phyloP scores from a whole-genome alignment of 148 eudicot genomes.

The Pouteria glomerata region DNA sequence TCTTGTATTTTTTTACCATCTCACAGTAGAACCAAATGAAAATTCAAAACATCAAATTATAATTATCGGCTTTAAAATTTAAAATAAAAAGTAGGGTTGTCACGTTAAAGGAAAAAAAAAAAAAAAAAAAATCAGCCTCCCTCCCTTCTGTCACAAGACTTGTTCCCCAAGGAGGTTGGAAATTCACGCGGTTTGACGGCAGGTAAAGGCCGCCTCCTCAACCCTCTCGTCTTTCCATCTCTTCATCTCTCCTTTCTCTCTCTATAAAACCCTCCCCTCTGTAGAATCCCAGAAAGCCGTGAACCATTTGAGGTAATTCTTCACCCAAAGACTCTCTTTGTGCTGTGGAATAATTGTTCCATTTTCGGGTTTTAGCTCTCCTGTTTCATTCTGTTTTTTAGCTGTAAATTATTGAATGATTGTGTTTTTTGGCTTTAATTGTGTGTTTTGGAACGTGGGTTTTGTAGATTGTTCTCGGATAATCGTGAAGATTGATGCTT shows the following conservation, averaged over 20 bases:
- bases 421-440: not conserved
- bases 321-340: not conserved
- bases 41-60: too few species aligned
- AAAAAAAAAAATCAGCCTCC: not conserved
- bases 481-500: not conserved
- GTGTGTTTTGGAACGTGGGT: conserved; percentile 10
- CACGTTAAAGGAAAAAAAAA: too few species aligned
- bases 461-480: not conserved
- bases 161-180: too few species aligned
- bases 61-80: too few species aligned
- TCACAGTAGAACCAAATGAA: too few species aligned
- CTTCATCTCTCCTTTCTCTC: not conserved
- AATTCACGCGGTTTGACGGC: conserved; percentile 2
- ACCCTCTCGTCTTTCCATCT: too few species aligned
- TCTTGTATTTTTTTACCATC: too few species aligned
- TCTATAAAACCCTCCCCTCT: not conserved
- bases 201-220: conserved; percentile 17
- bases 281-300: not conserved
- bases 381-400: not conserved
- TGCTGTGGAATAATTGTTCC: not conserved
- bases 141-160: not conserved
- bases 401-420: not conserved
- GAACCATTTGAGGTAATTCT: conserved; percentile 11
- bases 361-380: conserved; percentile 7
- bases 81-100: too few species aligned